phyloP scores from a whole-genome alignment of 306 rosid species.

The Chamaecrista fasciculata region DNA sequence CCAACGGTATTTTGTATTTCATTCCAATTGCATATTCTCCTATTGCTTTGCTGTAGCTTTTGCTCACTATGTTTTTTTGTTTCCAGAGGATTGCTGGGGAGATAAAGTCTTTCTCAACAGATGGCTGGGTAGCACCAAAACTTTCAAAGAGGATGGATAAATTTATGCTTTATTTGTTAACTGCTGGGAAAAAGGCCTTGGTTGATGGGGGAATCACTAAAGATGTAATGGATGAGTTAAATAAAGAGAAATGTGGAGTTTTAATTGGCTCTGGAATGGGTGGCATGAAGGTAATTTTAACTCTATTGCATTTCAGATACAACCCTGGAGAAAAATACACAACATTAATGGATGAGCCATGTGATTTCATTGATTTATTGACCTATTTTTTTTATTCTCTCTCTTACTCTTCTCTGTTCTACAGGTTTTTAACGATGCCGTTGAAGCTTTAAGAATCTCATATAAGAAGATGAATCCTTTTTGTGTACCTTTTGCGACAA shows the following conservation, averaged over 20 bases:
- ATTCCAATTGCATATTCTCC: slow-evolving; percentile 1
- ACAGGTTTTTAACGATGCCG: slow-evolving; percentile 79
- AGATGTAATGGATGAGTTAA: slow-evolving; percentile 55
- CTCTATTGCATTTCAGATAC: slow-evolving; percentile 9
- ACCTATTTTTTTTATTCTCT: slow-evolving; percentile 16
- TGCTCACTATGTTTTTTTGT: slow-evolving; percentile 29
- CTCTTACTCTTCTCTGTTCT: slow-evolving; percentile 35
- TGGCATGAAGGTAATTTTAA: slow-evolving; percentile 79
- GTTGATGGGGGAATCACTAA: slow-evolving; percentile 80
- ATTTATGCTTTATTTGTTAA: slow-evolving; percentile 84
- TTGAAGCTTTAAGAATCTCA: slow-evolving; percentile 82
- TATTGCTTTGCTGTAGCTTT: slow-evolving; percentile 23
- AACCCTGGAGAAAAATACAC: slow-evolving; percentile 10
- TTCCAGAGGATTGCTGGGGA: slow-evolving; percentile 87
- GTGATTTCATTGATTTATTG: slow-evolving; percentile 31
- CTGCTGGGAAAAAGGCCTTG: slow-evolving; percentile 90
- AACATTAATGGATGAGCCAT: no score
- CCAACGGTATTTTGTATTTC: slow-evolving; percentile 63
- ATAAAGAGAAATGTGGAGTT: slow-evolving; percentile 81
- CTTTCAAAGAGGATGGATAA: slow-evolving; percentile 89
- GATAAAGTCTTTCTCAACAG: slow-evolving; percentile 80
- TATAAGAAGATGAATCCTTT: slow-evolving; percentile 95
- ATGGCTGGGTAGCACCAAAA: slow-evolving; percentile 89
- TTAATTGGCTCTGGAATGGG: slow-evolving; percentile 95
- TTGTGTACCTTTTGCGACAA: slow-evolving; percentile 78